Evolutionary conservation across 1,284 basidiomycete genomes (phyloP).

Genomic region (Cutaneotrichosporon sp.): DNA sequence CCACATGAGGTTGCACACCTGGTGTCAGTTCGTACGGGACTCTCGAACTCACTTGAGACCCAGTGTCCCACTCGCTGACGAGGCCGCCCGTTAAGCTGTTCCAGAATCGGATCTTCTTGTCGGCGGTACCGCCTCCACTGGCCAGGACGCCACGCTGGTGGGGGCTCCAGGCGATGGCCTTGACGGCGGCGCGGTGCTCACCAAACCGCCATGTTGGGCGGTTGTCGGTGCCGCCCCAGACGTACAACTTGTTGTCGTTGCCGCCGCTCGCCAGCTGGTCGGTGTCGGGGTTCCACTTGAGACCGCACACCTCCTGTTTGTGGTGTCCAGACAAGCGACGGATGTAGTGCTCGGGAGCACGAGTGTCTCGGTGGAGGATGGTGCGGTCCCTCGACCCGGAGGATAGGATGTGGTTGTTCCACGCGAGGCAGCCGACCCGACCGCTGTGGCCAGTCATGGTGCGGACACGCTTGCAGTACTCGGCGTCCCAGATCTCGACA

Average conservation of each 20-base stretch:
- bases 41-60: constrained; percentile 76
- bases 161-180: constrained; percentile 97
- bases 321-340: constrained; percentile 74
- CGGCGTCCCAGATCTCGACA: constrained; percentile 94
- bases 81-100: constrained; percentile 85
- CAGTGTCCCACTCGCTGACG: constrained; percentile 85
- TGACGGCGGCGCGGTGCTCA: constrained; percentile 95
- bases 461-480: constrained; percentile 71
- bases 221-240: constrained; percentile 75
- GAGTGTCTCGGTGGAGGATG: constrained; percentile 90
- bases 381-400: constrained; percentile 90
- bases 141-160: constrained; percentile 90
- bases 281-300: constrained; percentile 80
- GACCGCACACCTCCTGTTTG: constrained; percentile 93
- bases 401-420: constrained; percentile 86
- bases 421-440: constrained; percentile 89
- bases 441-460: constrained; percentile 81
- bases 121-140: constrained; percentile 96
- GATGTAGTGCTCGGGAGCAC: constrained; percentile 70
- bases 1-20: constrained; percentile 99
- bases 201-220: constrained; percentile 89
- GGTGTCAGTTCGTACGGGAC: constrained; percentile 1
- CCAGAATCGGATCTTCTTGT: constrained; percentile 98
- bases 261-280: constrained; percentile 90
- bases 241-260: constrained; percentile 97